Evolutionary conservation across 352 stramenopile species (phyloP), one percentile per base, ranked within the genome.

Genomic region (Nothophytophthora sp.): DNA sequence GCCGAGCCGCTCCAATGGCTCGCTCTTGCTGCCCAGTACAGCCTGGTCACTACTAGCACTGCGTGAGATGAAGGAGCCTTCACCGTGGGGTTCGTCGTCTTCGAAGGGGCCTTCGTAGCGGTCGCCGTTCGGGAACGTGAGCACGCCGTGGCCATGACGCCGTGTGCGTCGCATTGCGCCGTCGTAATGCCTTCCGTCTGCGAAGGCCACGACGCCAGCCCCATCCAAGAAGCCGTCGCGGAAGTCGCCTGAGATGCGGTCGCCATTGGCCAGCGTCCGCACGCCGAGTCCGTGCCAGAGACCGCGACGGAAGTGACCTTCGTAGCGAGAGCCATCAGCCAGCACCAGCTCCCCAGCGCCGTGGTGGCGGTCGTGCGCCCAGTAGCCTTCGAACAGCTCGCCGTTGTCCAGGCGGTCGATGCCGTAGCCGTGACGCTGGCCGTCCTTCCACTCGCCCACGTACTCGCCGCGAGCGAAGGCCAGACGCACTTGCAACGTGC

Each of bases 101-200:
- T 83, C 67, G 52, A 95, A 98, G 28, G 90, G 67, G 5, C 93
- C 93, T 60, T 96, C 86, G 62, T 97, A 98, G 1, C 74, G 72
- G 44, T 97, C 93, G 3, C 92, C 90, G 40, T 92, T 96, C 0
- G 82, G 65, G 49, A 95, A 96, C 2, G 77, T 88, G 12, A 98
- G 47, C 24, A 87, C 70, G 5, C 92, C 91, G 25, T 81, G 49
- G 4, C 91, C 91, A 22, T 97, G 77, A 5, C 82, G 68, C 6
- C 70, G 55, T 9, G 83, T 92, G 41, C 69, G 50, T 5, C 15
- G 33, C 47, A 93, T 92, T 5, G 70, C 62, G n/a, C 83, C 81
- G 11, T 53, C 50, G 39, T 93, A 93, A 27, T 89, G 77, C 1
- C 81, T 70, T 38, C 81, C 79, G 42, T 93, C 83, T 6, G 64